phyloP scores from a whole-genome alignment of 2,329 filamentous ascomycete genomes.

The Colletotrichum sp. region DNA sequence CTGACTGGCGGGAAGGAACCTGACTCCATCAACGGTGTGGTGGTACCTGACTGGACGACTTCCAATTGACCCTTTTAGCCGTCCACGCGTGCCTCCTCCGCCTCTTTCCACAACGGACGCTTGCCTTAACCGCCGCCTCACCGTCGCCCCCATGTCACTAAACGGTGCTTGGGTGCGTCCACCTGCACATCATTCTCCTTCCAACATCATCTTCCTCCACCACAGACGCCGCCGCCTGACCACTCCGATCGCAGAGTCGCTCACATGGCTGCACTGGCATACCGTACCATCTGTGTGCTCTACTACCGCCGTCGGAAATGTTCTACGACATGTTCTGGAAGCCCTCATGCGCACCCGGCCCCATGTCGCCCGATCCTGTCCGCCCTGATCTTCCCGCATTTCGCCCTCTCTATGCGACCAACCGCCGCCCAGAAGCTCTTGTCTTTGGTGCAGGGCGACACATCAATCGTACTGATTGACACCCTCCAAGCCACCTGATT shows the following conservation, averaged over 20 bases:
- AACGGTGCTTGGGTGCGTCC: neutral
- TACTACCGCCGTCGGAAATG: neutral
- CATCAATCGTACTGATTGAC: neutral
- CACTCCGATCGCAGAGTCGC: neutral
- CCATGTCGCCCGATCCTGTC: neutral
- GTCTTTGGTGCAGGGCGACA: neutral
- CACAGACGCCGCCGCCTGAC: neutral
- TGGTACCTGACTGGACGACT: neutral
- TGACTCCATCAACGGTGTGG: neutral
- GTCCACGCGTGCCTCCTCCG: neutral
- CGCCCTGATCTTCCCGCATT: constrained; percentile 6
- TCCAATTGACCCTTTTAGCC: neutral
- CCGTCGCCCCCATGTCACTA: neutral
- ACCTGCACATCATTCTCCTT: neutral
- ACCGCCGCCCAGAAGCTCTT: neutral
- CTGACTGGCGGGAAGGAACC: neutral
- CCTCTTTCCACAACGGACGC: neutral
- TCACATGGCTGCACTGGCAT: neutral
- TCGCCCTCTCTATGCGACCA: neutral
- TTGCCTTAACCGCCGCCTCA: neutral
- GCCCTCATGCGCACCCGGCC: neutral
- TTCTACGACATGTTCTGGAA: constrained; percentile 16
- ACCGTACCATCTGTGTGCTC: neutral
- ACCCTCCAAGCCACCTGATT: neutral
- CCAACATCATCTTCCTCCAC: neutral